Base-by-base conservation (phyloP, 1,139 yeast species). In the Hansenula lynferdii region DNA sequence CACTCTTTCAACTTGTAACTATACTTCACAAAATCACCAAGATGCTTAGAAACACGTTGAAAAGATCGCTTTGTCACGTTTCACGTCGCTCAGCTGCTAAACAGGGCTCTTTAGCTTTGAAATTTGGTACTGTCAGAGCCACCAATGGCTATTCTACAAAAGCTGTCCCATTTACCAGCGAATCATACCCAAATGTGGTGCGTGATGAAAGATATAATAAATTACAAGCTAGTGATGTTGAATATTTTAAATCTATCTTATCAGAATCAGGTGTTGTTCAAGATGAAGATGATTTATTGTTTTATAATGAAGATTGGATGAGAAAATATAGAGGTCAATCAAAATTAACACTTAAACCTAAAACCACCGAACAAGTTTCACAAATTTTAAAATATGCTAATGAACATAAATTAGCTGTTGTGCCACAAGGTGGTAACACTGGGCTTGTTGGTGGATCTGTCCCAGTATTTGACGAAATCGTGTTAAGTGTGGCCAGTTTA, bases 341-440 rank as follows among this genome's bases (percentile, higher is more conserved):
- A 1, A 70, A 75, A 53, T 62, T 92, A 36, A 90, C 89, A 4
- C 69, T 92, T 49, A 87, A 85, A 57, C 98, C 98, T 28, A 84
- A 83, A 54, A 75, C 85, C 15, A 78, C 89, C 3, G 78, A 83
- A 44, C 94, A 92, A 60, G 82, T 92, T 17, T 72, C 92, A 5
- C 57, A 76, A 51, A 86, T 92, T 46, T 58, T 92, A 54, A 79
- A 80, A 58, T 84, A 87, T 62, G 87, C 97, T 69, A 85, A 85
- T 56, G 85, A 81, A 24, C 66, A 80, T 36, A 75, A 72, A 45
- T 65, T 90, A 28, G 96, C 97, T 0, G 81, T 90, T 34, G 96
- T 87, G 7, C 97, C 98, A 11, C 97, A 92, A 63, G 96, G 97
- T 56, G 98, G 98, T 45, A 90, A 90, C 62, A 90, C 97, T 4